Evolutionary conservation across 192 early-diverging fungal species (phyloP).

Genomic region (Phlyctochytrium bullatum): DNA sequence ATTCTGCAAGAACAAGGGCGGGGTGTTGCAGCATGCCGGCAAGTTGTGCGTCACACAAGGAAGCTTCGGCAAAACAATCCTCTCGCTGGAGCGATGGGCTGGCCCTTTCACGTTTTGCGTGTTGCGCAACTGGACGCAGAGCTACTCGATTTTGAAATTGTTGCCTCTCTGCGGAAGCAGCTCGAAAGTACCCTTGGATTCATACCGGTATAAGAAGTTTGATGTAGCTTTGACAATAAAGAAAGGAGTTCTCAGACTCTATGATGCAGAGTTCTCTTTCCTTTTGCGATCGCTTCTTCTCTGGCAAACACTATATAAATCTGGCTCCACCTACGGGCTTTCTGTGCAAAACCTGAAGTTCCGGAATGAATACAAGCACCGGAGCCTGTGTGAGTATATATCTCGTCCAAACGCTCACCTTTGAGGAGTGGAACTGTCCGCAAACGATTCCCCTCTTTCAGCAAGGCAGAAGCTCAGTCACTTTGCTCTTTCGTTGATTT

Average conservation of each 20-base stretch:
- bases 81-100: no score
- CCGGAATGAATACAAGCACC: constrained; percentile 62
- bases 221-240: constrained; percentile 16
- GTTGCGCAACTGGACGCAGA: constrained; percentile 85
- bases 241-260: constrained; percentile 57
- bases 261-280: constrained; percentile 70
- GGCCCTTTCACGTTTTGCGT: no score
- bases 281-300: constrained; percentile 68
- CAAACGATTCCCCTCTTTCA: constrained; percentile 57
- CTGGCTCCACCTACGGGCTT: constrained; percentile 76
- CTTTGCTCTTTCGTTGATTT: constrained; percentile 67
- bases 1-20: no score
- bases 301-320: constrained; percentile 70
- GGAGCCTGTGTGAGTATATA: constrained; percentile 49
- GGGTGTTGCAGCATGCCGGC: no score
- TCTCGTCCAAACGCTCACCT: background rate
- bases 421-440: constrained; percentile 53
- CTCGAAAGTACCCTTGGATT: constrained; percentile 68
- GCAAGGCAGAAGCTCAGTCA: constrained; percentile 57
- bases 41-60: no score
- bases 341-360: constrained; percentile 84
- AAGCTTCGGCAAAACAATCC: no score
- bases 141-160: constrained; percentile 74
- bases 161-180: constrained; percentile 74
- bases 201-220: constrained; percentile 48